Percentiles rank a stretch among this genome's conserved stretches.
Conservation (phyloP, 2,329 filamentous ascomycete genomes). For the Aaosphaeria arxii region DNA sequence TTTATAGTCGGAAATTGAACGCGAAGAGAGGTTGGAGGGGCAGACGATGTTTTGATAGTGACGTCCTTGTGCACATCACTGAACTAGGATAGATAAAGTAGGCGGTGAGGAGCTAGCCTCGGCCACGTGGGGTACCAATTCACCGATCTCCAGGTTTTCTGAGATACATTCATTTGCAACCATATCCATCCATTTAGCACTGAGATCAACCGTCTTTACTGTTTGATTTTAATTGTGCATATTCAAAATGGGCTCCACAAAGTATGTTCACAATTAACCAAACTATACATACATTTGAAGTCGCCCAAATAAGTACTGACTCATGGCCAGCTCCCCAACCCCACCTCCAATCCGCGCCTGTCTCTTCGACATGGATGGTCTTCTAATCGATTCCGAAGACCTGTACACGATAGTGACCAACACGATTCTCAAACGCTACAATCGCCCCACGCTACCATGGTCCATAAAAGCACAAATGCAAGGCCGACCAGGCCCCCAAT, state of each 20-base stretch:
- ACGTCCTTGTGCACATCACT: constrained; percentile 2
- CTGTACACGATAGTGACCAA: constrained; percentile 83
- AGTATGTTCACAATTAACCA: not conserved
- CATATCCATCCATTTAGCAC: not conserved
- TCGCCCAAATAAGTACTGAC: not conserved
- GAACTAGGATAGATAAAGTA: constrained; percentile 2
- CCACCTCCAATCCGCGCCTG: constrained; percentile 80
- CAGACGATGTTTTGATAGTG: constrained; percentile 10
- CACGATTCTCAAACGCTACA: constrained; percentile 70
- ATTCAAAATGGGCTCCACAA: not conserved
- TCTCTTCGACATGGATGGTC: constrained; percentile 98
- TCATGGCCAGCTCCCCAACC: constrained; percentile 3
- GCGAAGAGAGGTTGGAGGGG: constrained; percentile 6
- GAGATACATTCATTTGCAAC: no score
- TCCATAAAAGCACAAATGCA: constrained; percentile 86
- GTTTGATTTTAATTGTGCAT: not conserved
- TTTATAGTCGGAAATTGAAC: not conserved
- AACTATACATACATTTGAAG: not conserved
- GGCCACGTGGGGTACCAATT: constrained; percentile 18
- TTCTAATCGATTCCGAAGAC: constrained; percentile 92
- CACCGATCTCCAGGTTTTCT: constrained; percentile 3
- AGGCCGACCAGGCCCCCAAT: constrained; percentile 58
- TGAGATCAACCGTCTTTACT: not conserved
- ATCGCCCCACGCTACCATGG: constrained; percentile 78
- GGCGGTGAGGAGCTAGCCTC: constrained; percentile 8